A percentile compares a stretch with the other conserved stretches of the same genome.
phyloP scores from a whole-genome alignment of 176 grass and related monocot species.

The Avena insularis region DNA sequence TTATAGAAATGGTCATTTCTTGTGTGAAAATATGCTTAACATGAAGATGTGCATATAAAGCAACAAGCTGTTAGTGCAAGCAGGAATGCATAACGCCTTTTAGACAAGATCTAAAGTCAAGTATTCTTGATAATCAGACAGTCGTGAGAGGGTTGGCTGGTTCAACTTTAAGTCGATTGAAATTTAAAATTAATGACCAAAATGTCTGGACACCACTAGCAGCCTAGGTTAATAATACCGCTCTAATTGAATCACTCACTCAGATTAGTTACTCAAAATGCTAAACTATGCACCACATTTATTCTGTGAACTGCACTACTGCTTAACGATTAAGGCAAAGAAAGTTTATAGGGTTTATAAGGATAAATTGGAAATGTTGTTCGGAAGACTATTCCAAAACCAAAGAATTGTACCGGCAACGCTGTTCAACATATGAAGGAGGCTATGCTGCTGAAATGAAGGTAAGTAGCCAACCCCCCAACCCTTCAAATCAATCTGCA shows the following conservation, averaged over 20 bases:
- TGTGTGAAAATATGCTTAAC: too few relatives aligned
- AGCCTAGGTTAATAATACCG: neutral
- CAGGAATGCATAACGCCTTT: too few relatives aligned
- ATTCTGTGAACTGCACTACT: neutral
- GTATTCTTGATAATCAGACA: too few relatives aligned
- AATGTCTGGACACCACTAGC: neutral
- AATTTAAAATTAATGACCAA: slow-evolving; percentile 12
- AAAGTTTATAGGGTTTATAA: slow-evolving; percentile 7
- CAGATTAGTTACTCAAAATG: slow-evolving; percentile 27
- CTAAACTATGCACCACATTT: slow-evolving; percentile 10
- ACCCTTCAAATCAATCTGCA: slow-evolving; percentile 99
- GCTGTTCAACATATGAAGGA: slow-evolving; percentile 96
- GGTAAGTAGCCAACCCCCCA: slow-evolving; percentile 87
- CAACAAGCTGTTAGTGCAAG: too few relatives aligned
- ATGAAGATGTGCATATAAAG: too few relatives aligned
- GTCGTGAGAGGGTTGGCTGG: too few relatives aligned
- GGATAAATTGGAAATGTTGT: slow-evolving; percentile 17
- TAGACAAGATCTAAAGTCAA: too few relatives aligned
- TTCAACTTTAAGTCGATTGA: neutral
- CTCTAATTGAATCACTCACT: slow-evolving; percentile 2
- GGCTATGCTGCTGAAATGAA: slow-evolving; percentile 93
- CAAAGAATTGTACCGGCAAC: slow-evolving; percentile 70
- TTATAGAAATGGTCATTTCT: too few relatives aligned
- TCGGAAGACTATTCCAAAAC: slow-evolving; percentile 20
- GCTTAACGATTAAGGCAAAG: neutral